Base-by-base conservation (phyloP, 345 rosid genomes). In the Bretschneidera sinensis region DNA sequence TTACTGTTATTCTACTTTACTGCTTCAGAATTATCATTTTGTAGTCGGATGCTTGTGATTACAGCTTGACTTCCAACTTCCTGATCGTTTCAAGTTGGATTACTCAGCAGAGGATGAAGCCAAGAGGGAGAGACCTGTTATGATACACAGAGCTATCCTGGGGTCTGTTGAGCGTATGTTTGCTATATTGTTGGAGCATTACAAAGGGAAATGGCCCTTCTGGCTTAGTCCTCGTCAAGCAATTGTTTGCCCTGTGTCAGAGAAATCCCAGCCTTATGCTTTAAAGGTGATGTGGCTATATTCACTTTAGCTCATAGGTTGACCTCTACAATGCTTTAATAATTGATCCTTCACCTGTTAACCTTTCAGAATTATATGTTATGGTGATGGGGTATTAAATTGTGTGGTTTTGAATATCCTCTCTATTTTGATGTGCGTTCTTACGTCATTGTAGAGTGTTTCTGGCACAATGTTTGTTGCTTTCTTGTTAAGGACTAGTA, bases 201-300 rank as follows among this genome's bases (percentile, higher is more conserved):
- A 86, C 83, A 85, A 94, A 80, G 96, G 97, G 59, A 94, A 94
- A 67, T 94, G 97, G 99, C 99, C 97, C 21, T 88, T 94, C 71
- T 94, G 99, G 99, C 88, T 94, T 22, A 94, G 97, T 76, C 99
- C 99, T 0, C 92, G 97, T 54, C 99, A 94, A 71, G 96, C 96
- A 58, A 91, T 94, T 79, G 95, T 94, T 63, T 94, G 99, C 75
- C 88, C 95, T 17, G 92, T 91, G 9, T 94, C 99, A 56, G 84
- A 79, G 79, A 94, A 91, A 76, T 85, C 95, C n/a, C 74, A 81
- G 61, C 48, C 69, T 0, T 94, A 91, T 64, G 95, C 96, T 18
- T 57, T 65, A 51, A 18, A 83, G 96, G 99, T 91, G 71, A 50
- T 74, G 55, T 60, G 19, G 31, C 51, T 14, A 43, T 39, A 11